These are phyloP conservation scores for Silene latifolia DNA, from an alignment of 148 eudicot species.

Conservation along the genomic window DNA sequence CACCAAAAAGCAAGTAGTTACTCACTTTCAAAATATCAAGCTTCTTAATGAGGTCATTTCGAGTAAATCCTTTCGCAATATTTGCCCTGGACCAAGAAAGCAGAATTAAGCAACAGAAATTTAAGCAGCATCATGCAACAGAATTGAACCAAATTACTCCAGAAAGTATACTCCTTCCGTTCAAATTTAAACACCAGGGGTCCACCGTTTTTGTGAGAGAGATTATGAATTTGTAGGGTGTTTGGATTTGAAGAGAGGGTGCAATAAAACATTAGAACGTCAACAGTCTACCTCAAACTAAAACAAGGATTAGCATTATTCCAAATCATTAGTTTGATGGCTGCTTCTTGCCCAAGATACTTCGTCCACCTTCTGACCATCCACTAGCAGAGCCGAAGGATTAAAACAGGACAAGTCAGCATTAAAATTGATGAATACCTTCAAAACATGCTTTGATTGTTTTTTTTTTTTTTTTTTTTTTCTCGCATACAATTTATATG, in stretches of 20 bases:
- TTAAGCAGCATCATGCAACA: background rate
- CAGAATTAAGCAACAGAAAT: slow-evolving; percentile 2
- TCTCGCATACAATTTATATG: background rate
- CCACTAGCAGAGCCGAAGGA: slow-evolving; percentile 47
- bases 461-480: too few species aligned
- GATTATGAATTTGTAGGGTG: too few species aligned
- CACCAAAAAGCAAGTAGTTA: slow-evolving; percentile 8
- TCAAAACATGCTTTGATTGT: background rate
- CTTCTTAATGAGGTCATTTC: slow-evolving; percentile 58
- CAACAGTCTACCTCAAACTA: slow-evolving; percentile 59
- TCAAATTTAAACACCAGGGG: too few species aligned
- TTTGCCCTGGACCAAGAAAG: slow-evolving; percentile 60
- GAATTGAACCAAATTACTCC: background rate
- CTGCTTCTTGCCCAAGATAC: slow-evolving; percentile 67
- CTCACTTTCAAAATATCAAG: slow-evolving; percentile 60
- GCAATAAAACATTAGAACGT: background rate
- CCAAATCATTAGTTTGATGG: slow-evolving; percentile 87
- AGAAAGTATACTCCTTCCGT: too few species aligned
- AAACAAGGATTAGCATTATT: slow-evolving; percentile 78
- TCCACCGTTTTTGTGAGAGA: too few species aligned
- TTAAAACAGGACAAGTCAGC: slow-evolving; percentile 7
- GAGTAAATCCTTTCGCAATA: slow-evolving; percentile 60
- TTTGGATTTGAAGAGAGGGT: too few species aligned
- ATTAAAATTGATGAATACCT: background rate
- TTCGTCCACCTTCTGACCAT: slow-evolving; percentile 94